Evolutionary conservation across 2,329 filamentous ascomycete species (phyloP), one percentile per base, ranked within the genome.

Genomic region (Aspergillus cejpii): DNA sequence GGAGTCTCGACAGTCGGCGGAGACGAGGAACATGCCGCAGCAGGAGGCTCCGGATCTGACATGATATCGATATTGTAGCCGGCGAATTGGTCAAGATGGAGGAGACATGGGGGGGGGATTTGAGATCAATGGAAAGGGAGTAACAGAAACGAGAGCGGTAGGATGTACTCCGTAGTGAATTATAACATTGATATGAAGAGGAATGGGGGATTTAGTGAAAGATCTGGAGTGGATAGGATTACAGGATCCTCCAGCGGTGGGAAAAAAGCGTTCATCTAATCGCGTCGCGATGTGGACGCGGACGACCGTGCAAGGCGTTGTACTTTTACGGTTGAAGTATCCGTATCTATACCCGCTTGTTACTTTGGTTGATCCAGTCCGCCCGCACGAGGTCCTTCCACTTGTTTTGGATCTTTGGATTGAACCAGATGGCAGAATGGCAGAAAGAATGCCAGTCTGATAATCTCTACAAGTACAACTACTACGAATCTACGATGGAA

Each of bases 211-310:
- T 19, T 39, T 3, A n/a, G 21, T 48, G 23, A 28, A 19, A 45
- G 19, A 47, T 26, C 43, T 26, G 41, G 44, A 41, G 37, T 51
- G 51, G 47, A 52, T 50, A 47, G 54, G 51, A 48, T 48, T 43
- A 52, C 51, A 47, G 54, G 51, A 48, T 48, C 44, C 45, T 50
- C 43, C 54, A 49, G 47, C 43, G 52, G 31, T 51, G 57, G 53
- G 55, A 47, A 53, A 49, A 53, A 55, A 50, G 45, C 47, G 45
- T 47, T 43, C 33, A 45, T 50, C 41, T 47, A 55, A 59, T 62
- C 59, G 59, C 59, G 59, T 62, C 59, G 59, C 59, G 59, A 56
- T 62, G 58, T 60, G 51, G 56, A 62, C 58, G 57, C 60, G 60
- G 59, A 58, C 51, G 45, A 53, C 37, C 48, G 48, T 47, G 47